Evolutionary conservation across 148 eudicot species (phyloP), one percentile per base, ranked within the genome.

Genomic region (Rhododendron mucronatum): DNA sequence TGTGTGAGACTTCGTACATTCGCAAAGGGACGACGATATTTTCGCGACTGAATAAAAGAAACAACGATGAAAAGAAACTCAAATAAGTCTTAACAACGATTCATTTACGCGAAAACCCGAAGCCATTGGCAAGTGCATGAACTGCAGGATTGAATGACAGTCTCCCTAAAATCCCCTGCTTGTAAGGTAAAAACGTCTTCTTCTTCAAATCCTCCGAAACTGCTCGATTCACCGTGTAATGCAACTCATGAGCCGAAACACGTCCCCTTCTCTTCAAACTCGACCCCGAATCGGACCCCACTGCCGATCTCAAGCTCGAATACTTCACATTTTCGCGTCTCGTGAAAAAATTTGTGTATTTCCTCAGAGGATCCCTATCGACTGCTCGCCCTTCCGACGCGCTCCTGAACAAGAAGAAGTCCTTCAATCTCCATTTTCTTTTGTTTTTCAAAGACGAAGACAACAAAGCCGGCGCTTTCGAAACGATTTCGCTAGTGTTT

Each of bases 301-400:
- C 89, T 4, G 41, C 55, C 57, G 90, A 85, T 84, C 92, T 82
- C 55, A 83, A 80, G 77, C 93, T 91, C 30, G 89, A 87, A 55
- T 77, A 88, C 90, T 87, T 94, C 85, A 79, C 30, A 53, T 89
- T 86, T 74, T 92, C 91, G 48, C 88, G 86, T 91, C 91, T 48
- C 86, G 79, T 81, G 89, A 90, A 82, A 63, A 85, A 23, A 8
- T 89, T 78, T 35, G 91, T 86, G 85, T 93, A 91, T 76, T 91
- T 95, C 88, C 85, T 95, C 75, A 92, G 47, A 12, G 94, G 94
- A 63, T 92, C 94, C 79, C 88, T 91, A 15, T 91, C 92, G 6
- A 88, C 44, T 41, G 95, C 93, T 80, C 95, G 87, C 6, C 98
- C 98, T 44, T 95, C 98, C 18, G 98, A 95, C 65, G 95, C 95